phyloP scores from a whole-genome alignment of 2,329 filamentous ascomycete species.

The Albifimbria verrucaria region DNA sequence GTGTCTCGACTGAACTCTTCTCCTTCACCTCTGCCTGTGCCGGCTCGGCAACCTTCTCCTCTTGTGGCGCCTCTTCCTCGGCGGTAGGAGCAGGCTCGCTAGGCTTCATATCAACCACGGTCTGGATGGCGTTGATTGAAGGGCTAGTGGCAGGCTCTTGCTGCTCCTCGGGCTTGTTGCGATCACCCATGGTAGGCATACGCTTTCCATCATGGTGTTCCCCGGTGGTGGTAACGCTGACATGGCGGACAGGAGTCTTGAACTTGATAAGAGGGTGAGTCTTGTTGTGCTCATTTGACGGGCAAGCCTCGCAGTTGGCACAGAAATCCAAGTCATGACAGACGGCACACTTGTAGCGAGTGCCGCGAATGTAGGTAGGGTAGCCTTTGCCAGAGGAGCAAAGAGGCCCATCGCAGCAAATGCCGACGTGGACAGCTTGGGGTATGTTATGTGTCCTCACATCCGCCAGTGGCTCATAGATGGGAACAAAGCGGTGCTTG shows the following conservation, averaged over 20 bases:
- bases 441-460: slow-evolving; percentile 13
- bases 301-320: slow-evolving; percentile 85
- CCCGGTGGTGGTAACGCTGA: slow-evolving; percentile 80
- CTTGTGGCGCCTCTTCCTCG: slow-evolving; percentile 8
- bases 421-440: slow-evolving; percentile 66
- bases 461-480: slow-evolving; percentile 67
- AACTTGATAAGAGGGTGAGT: slow-evolving; percentile 98
- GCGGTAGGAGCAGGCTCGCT: slow-evolving; percentile 34
- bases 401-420: slow-evolving; percentile 92
- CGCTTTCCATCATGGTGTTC: slow-evolving; percentile 67
- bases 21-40: slow-evolving; percentile 15
- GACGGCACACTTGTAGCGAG: slow-evolving; percentile 95
- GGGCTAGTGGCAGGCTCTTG: slow-evolving; percentile 41
- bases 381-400: slow-evolving; percentile 59
- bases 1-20: slow-evolving; percentile 11
- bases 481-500: slow-evolving; percentile 80
- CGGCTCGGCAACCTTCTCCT: slow-evolving; percentile 15
- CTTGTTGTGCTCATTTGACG: slow-evolving; percentile 80
- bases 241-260: slow-evolving; percentile 85
- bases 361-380: slow-evolving; percentile 74
- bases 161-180: slow-evolving; percentile 33
- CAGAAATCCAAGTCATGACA: slow-evolving; percentile 96
- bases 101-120: slow-evolving; percentile 69
- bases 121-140: slow-evolving; percentile 57
- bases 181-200: slow-evolving; percentile 71